Base-by-base conservation (phyloP, 306 rosid species). In the barrel medic (Medicago truncatula) region DNA sequence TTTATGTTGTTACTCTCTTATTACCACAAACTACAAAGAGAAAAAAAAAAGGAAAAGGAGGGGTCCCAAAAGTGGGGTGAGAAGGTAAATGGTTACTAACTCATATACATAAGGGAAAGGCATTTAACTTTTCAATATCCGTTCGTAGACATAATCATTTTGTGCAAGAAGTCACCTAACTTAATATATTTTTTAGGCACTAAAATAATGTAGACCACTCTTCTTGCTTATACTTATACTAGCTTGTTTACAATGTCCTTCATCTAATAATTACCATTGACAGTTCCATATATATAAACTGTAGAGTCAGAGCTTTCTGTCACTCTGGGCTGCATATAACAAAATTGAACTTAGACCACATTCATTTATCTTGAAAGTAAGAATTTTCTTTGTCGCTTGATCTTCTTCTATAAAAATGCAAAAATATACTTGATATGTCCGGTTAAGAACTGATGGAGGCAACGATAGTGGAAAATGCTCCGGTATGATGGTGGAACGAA, bases 71-170 rank as follows among this genome's bases (percentile, higher is more conserved):
- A 17, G 78, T 81, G 31, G 62, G 82, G 73, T 43, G 73, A 31
- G 14, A 17, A 77, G 70, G 67, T 75, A 75, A 80, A 81, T 76
- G 67, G 71, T 79, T 61, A 63, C 53, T 12, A 74, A 72, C 74
- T 65, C 56, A 67, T 28, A 38, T 28, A 58, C 74, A 67, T 74
- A 53, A 31, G 82, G 71, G 66, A 90, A 92, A 88, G 91, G 83
- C 83, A 47, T 77, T 74, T 60, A 79, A 80, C 93, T 92, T 92
- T 92, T 84, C 83, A 87, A 87, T 74, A 87, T 74, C 85, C 86
- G 86, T 85, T 87, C 83, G 65, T 66, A 77, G 85, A 82, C 89
- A 92, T 67, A 86, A 90, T 92, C 87, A 92, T 89, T 83, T 84
- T 76, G 85, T 78, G 83, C 82, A 80, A 76, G n/a, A 83, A 88